These are phyloP conservation scores for Arthrocladium fulminans DNA, from an alignment of 2,329 filamentous ascomycete species.

Conservation along the genomic window DNA sequence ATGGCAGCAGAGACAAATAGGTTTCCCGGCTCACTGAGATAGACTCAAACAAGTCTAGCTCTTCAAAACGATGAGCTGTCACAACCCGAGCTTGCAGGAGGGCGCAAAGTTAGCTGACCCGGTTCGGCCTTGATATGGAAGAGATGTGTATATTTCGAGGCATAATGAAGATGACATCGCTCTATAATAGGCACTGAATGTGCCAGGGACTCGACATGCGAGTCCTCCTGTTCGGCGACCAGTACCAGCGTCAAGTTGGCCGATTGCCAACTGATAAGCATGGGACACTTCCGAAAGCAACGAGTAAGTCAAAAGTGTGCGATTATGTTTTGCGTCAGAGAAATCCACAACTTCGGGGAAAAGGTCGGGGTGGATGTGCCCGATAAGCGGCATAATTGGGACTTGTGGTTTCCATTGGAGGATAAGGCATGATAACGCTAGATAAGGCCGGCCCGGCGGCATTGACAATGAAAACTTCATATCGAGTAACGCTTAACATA, in stretches of 20 bases:
- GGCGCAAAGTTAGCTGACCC: neutral
- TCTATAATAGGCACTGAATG: neutral
- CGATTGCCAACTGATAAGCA: neutral
- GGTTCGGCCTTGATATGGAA: neutral
- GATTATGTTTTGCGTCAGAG: slow-evolving; percentile 2
- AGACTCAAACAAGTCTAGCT: neutral
- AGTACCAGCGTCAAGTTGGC: neutral
- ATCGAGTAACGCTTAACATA: neutral
- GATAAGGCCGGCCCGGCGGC: too few species aligned
- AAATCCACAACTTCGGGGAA: neutral
- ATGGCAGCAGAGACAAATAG: neutral
- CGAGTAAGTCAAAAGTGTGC: neutral
- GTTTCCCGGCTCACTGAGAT: neutral
- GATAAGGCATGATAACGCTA: too few species aligned
- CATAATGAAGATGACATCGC: neutral
- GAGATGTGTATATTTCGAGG: neutral
- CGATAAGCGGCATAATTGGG: neutral
- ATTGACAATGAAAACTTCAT: neutral
- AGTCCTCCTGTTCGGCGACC: neutral
- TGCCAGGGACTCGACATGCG: neutral
- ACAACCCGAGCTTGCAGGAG: neutral
- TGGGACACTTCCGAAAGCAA: neutral
- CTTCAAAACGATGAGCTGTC: neutral
- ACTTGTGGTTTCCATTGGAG: neutral
- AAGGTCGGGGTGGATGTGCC: neutral